Conservation (phyloP, 495 filamentous ascomycete genomes). For the Barbatosphaeria neglecta region DNA sequence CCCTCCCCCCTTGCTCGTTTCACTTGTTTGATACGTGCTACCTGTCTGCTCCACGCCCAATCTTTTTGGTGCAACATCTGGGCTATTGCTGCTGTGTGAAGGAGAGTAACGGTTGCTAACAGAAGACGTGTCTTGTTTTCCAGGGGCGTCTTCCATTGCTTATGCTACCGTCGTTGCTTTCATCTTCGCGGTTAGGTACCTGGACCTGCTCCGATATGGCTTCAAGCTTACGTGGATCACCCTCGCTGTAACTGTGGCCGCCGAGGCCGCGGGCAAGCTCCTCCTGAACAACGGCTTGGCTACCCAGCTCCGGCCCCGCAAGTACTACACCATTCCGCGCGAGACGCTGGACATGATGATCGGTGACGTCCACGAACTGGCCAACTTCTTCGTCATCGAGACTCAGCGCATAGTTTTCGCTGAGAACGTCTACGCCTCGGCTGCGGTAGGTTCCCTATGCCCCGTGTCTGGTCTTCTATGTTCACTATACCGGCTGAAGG, state of each 20-base stretch:
- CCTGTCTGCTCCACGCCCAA: too few relatives aligned
- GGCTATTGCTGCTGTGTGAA: conserved; percentile 6
- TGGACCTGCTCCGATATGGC: conserved; percentile 75
- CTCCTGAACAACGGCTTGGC: conserved; percentile 68
- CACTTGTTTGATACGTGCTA: too few relatives aligned
- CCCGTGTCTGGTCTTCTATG: too few relatives aligned
- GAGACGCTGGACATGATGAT: conserved; percentile 69
- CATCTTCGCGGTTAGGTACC: conserved; percentile 84
- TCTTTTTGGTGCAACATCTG: too few relatives aligned
- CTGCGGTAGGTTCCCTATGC: conserved; percentile 50
- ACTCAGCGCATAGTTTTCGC: conserved; percentile 89
- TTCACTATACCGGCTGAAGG: too few relatives aligned
- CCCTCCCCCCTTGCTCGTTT: too few relatives aligned
- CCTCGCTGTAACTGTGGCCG: conserved; percentile 53
- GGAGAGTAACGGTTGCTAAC: conserved; percentile 47
- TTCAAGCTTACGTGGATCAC: conserved; percentile 73
- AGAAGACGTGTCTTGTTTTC: not conserved
- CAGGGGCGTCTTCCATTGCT: conserved; percentile 74
- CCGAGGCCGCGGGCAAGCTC: conserved; percentile 67
- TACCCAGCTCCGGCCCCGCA: conserved; percentile 75
- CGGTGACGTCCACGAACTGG: conserved; percentile 78
- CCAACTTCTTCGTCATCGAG: conserved; percentile 97
- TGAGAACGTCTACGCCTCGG: conserved; percentile 76
- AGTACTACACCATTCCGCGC: conserved; percentile 84
- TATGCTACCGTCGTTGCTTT: conserved; percentile 60